Base-by-base conservation (phyloP, 2,329 filamentous ascomycete species). In the Ustulina deusta region DNA sequence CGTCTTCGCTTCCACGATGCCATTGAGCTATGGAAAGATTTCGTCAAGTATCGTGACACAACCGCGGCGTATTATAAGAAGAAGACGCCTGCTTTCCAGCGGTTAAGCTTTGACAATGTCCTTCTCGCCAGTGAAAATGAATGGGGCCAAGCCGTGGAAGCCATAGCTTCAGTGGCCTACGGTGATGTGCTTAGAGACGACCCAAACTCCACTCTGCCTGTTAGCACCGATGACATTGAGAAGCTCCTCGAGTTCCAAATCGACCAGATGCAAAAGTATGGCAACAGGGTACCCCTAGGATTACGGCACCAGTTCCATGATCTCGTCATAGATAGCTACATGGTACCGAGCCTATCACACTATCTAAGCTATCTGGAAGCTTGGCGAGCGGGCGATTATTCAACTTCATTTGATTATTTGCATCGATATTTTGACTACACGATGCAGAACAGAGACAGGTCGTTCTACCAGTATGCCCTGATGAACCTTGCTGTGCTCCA, bases 371-470 rank as follows among this genome's bases (percentile, higher is more conserved):
- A 97, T 76, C 89, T 97, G 15, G 94, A 99, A 78, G 89, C 94
- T 0, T 98, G 94, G 95, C 89, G 91, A 77, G 90, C 93, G 3
- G 95, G 95, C 4, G 94, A 98, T 79, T 97, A 95, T 75, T 90
- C 92, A 13, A 93, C 92, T 0, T 92, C 96, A 0, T 96, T 97
- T 77, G 95, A 99, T 75, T 91, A 91, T 72, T 85, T 99, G 22
- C 94, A 98, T 78, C 90, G 93, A 59, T 99, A 97, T 79, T 99
- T 97, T 75, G 96, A 99, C 79, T 97, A 97, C 79, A 96, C 94
- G 1, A 94, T 97, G 89, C 92, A 96, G 74, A 92, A 90, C 72
- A 85, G 90, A 68, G 92, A 97, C 74, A 90, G 92, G 27, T 87
- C 92, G 5, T 94, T 94, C 74, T 98, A 99, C 76, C 96, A 98